A percentile compares a stretch with the other conserved stretches of the same genome.
These are phyloP conservation scores for Candida pseudofarinosa DNA, from an alignment of 805 yeast genomes.

Conservation along the genomic window DNA sequence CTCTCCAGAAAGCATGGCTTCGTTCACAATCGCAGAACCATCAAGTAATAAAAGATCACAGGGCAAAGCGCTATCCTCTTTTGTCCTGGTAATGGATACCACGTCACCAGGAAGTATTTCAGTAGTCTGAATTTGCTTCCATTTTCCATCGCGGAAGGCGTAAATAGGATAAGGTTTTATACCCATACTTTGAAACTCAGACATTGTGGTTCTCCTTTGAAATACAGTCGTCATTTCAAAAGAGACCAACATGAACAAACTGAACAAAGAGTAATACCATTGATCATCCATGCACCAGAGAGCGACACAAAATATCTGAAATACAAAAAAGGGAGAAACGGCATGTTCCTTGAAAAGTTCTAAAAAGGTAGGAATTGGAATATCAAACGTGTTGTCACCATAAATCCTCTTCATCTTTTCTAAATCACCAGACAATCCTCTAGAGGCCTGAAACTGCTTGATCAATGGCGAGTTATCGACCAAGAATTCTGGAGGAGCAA, in stretches of 20 bases:
- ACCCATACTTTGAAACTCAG: slow-evolving; percentile 96
- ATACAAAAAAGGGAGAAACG: slow-evolving; percentile 95
- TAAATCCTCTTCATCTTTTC: slow-evolving; percentile 50
- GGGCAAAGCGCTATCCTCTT: slow-evolving; percentile 88
- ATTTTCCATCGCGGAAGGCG: slow-evolving; percentile 64
- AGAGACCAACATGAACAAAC: slow-evolving; percentile 84
- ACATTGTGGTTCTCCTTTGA: slow-evolving; percentile 92
- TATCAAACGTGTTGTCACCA: slow-evolving; percentile 87
- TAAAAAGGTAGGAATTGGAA: slow-evolving; percentile 87
- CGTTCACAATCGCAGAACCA: slow-evolving; percentile 94
- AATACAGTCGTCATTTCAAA: slow-evolving; percentile 93
- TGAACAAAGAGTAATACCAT: slow-evolving; percentile 93
- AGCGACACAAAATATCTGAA: slow-evolving; percentile 93
- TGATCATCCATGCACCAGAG: slow-evolving; percentile 95
- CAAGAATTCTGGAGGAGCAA: slow-evolving; percentile 79
- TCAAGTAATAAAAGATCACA: slow-evolving; percentile 84
- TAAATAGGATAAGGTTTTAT: slow-evolving; percentile 82
- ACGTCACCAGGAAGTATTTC: slow-evolving; percentile 88
- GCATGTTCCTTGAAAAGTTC: slow-evolving; percentile 97
- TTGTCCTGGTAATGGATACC: slow-evolving; percentile 82
- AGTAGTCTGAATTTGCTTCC: slow-evolving; percentile 68
- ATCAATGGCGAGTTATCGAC: slow-evolving; percentile 59
- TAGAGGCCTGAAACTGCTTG: slow-evolving; percentile 49
- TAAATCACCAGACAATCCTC: slow-evolving; percentile 56
- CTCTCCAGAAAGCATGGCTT: slow-evolving; percentile 98